Evolutionary conservation across 768 basidiomycete genomes (phyloP), one percentile per base, ranked within the genome.

Genomic region (Mycena albidolilacea): DNA sequence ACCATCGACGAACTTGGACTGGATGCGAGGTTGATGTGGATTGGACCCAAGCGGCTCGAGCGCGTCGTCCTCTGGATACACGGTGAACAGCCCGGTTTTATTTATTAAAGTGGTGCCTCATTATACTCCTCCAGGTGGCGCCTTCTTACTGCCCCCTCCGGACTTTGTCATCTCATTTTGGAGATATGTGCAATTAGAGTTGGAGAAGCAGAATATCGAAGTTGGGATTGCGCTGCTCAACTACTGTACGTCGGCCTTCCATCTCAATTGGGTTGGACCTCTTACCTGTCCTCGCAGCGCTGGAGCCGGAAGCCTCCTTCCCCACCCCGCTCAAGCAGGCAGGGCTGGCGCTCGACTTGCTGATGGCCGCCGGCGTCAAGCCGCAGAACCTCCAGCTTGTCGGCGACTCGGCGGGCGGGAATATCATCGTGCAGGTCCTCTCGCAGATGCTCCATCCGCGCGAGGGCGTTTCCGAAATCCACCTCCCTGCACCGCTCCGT

Each of bases 401-500:
- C 1, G 83, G 84, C 4, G 84, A 84, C 70, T 84, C 84, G 1
- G 83, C 84, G 1, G 84, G 84, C n/a, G 84, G 70, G 17, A 79
- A 80, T 46, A 75, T 84, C 50, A 67, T 80, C 39, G 68, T 80
- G 7, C 80, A 82, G 69, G 46, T 81, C 52, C 70, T 84, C 64
- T 78, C 76, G 23, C 82, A 84, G 52, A 73, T 81, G 14, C 73
- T 84, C 2, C 82, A 82, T 37, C 82, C 83, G 9, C 66, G 78
- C 35, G 69, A 69, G 6, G 72, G 60, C 60, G 72, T 83, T 15
- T 78, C 79, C 6, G 17, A 62, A 17, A 64, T 81, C 64, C 41
- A 64, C 10, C 74, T 79, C 23, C 65, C 73, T 21, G 68, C 78
- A 10, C 76, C 64, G 2, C 41, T 83, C 37, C 77, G 79, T 19